Evolutionary conservation across 495 filamentous ascomycete genomes (phyloP).

Genomic region (Penicillium odoratum): DNA sequence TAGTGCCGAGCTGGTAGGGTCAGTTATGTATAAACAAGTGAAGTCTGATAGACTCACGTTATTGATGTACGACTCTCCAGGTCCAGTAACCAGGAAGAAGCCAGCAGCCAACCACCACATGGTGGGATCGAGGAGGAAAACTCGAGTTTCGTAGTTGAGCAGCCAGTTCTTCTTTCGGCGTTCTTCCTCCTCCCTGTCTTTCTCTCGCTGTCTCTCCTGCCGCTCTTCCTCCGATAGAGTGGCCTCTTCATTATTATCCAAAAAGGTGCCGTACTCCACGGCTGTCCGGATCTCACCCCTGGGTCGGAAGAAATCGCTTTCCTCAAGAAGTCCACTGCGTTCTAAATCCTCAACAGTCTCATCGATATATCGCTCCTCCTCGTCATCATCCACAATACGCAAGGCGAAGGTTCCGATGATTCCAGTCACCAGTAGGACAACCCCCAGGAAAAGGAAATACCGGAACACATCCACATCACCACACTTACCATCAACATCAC

Average conservation of each 20-base stretch:
- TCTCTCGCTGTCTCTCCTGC: slow-evolving; percentile 47
- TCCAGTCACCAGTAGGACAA: slow-evolving; percentile 66
- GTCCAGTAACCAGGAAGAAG: slow-evolving; percentile 91
- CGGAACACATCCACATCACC: slow-evolving; percentile 84
- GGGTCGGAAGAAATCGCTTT: slow-evolving; percentile 60
- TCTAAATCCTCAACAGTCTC: slow-evolving; percentile 84
- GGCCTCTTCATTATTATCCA: slow-evolving; percentile 28
- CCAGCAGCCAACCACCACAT: slow-evolving; percentile 94
- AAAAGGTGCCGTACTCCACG: slow-evolving; percentile 55
- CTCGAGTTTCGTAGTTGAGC: slow-evolving; percentile 80
- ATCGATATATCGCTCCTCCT: slow-evolving; percentile 71
- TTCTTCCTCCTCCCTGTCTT: slow-evolving; percentile 61
- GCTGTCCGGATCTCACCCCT: slow-evolving; percentile 36
- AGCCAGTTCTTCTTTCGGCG: slow-evolving; percentile 77
- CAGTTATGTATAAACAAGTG: background rate
- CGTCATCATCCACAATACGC: slow-evolving; percentile 62
- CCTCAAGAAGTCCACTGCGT: slow-evolving; percentile 77
- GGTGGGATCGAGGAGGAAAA: slow-evolving; percentile 80
- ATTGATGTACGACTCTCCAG: slow-evolving; percentile 95
- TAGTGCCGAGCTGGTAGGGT: slow-evolving; percentile 68
- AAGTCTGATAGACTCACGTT: slow-evolving; percentile 51
- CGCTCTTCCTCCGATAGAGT: slow-evolving; percentile 47
- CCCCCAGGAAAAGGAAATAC: slow-evolving; percentile 80
- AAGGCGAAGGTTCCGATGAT: slow-evolving; percentile 72
- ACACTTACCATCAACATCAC: slow-evolving; percentile 54